These are phyloP conservation scores for Nemania bipapillata DNA, from an alignment of 2,329 filamentous ascomycete species.

Conservation along the genomic window DNA sequence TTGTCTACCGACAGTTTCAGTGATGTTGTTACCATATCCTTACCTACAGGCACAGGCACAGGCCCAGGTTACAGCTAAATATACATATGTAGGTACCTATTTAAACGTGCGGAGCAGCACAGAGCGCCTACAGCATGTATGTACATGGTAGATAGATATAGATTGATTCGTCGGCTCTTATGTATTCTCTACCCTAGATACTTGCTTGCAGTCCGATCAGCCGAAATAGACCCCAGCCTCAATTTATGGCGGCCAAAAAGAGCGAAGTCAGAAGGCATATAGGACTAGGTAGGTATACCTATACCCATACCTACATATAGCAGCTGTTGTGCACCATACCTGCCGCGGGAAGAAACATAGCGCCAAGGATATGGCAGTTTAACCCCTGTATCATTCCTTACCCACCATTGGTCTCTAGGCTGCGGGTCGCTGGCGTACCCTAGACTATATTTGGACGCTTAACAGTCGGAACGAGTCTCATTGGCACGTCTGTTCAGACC, in stretches of 20 bases:
- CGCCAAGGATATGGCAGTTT: constrained; percentile 21
- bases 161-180: constrained; percentile 23
- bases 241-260: constrained; percentile 23
- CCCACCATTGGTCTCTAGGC: constrained; percentile 21
- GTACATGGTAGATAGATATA: neutral
- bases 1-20: neutral
- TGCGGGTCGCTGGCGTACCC: constrained; percentile 5
- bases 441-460: constrained; percentile 40
- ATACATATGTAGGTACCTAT: too few species aligned
- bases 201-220: constrained; percentile 23
- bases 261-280: constrained; percentile 9
- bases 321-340: neutral
- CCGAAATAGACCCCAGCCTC: constrained; percentile 16
- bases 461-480: constrained; percentile 12
- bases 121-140: neutral
- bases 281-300: neutral
- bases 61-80: too few species aligned
- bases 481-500: constrained; percentile 33
- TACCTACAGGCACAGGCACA: constrained; percentile 14
- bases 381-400: constrained; percentile 6
- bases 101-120: too few species aligned
- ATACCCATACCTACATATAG: neutral
- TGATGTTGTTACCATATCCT: neutral
- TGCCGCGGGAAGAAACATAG: constrained; percentile 12
- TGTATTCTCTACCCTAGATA: neutral